Evolutionary conservation across 305 asterid genomes (phyloP).

Genomic region (Fraxinus angustifolia): DNA sequence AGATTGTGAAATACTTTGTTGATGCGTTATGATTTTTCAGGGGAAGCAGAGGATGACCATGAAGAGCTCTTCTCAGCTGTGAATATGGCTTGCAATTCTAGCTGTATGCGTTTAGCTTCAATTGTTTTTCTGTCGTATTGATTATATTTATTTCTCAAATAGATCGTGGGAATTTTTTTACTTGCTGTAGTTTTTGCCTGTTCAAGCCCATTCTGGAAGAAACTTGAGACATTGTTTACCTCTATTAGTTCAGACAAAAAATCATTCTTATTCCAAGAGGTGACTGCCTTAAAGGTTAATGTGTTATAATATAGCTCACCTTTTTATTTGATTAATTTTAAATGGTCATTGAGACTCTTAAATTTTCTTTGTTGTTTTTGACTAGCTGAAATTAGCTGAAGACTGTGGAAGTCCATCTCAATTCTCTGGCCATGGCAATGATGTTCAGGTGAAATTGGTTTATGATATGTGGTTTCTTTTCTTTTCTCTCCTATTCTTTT

Average conservation of each 20-base stretch:
- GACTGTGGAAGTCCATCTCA: constrained; percentile 48
- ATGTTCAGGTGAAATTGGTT: constrained; percentile 43
- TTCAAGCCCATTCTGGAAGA: constrained; percentile 80
- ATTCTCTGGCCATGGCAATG: constrained; percentile 33
- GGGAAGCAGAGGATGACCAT: constrained; percentile 86
- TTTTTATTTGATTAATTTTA: background rate
- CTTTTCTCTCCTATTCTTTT: constrained; percentile 1
- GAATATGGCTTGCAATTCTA: constrained; percentile 58
- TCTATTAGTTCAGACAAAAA: constrained; percentile 60
- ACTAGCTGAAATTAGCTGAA: constrained; percentile 67
- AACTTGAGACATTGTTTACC: constrained; percentile 63
- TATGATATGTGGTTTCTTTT: constrained; percentile 18
- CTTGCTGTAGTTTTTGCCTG: constrained; percentile 63
- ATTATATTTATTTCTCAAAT: constrained; percentile 8
- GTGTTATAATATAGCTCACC: constrained; percentile 3
- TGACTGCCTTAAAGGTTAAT: constrained; percentile 27
- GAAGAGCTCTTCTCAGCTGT: constrained; percentile 84
- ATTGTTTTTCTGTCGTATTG: background rate
- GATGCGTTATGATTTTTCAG: constrained; percentile 38
- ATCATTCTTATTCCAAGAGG: constrained; percentile 65
- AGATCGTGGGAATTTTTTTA: background rate
- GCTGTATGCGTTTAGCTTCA: constrained; percentile 42
- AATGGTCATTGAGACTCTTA: constrained; percentile 8
- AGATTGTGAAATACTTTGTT: constrained; percentile 11
- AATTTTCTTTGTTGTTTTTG: constrained; percentile 20